Conservation (phyloP, 305 asterid genomes). For the Ajuga reptans region DNA sequence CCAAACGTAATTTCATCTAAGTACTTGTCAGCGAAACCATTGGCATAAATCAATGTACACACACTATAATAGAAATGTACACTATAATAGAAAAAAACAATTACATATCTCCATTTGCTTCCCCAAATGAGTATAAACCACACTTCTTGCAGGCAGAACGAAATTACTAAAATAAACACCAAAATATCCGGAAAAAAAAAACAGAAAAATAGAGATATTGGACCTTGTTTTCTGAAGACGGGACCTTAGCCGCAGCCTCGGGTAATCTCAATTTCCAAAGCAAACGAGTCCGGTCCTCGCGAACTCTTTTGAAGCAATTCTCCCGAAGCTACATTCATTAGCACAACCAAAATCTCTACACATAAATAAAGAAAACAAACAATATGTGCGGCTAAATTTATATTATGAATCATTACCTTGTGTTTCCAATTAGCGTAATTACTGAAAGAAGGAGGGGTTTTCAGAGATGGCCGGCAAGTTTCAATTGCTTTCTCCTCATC, state of each 20-base stretch:
- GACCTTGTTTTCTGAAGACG: conserved; percentile 41
- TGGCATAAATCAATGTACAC: background rate
- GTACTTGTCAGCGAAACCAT: background rate
- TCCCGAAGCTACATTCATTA: conserved; percentile 59
- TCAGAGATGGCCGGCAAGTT: conserved; percentile 39
- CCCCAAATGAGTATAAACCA: background rate
- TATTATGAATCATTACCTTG: conserved; percentile 39
- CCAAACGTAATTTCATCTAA: background rate
- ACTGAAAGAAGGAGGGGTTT: conserved; percentile 40
- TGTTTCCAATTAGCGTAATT: conserved; percentile 62
- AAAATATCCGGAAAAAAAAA: background rate
- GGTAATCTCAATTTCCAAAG: conserved; percentile 73
- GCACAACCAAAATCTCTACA: conserved; percentile 9
- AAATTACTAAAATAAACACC: background rate
- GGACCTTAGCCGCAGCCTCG: conserved; percentile 27
- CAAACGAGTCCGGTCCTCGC: conserved; percentile 65
- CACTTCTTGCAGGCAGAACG: background rate
- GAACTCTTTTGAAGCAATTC: conserved; percentile 73
- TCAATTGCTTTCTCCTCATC: conserved; percentile 27
- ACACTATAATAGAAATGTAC: background rate
- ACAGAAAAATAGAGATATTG: background rate
- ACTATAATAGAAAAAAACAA: conserved; percentile 8
- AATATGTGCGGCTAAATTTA: background rate
- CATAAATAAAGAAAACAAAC: background rate
- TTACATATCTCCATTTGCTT: background rate